Percentiles rank a stretch among this genome's conserved stretches.
Conservation (phyloP, 345 rosid genomes). For the Clarkia xantiana region DNA sequence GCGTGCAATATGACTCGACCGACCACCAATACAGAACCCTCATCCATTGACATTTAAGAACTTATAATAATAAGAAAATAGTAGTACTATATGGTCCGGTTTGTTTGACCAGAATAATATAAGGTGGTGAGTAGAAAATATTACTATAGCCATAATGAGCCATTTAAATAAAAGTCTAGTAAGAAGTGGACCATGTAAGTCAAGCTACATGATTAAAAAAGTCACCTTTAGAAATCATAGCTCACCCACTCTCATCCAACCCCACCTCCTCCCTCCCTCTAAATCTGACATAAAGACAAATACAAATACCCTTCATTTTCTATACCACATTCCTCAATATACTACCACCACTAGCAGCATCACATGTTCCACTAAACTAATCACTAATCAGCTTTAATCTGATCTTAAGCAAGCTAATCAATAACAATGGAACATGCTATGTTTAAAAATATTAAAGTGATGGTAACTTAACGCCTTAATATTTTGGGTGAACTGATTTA, state of each 20-base stretch:
- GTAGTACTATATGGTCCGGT: conserved; percentile 10
- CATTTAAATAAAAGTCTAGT: conserved; percentile 13
- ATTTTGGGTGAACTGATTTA: background rate
- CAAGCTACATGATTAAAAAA: conserved; percentile 30
- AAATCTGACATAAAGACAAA: conserved; percentile 26
- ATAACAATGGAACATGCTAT: background rate
- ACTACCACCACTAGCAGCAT: background rate
- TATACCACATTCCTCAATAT: background rate
- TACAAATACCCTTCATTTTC: background rate
- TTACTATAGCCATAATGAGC: conserved; percentile 3
- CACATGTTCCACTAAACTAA: background rate
- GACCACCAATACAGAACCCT: no score
- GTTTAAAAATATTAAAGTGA: background rate
- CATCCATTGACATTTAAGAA: conserved; percentile 32
- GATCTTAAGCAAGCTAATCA: background rate
- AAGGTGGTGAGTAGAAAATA: no score
- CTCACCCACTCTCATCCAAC: conserved; percentile 20
- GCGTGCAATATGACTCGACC: conserved; percentile 36
- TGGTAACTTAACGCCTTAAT: background rate
- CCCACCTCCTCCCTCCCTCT: conserved; percentile 17
- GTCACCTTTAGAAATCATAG: conserved; percentile 20
- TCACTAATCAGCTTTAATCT: background rate
- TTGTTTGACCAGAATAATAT: conserved; percentile 38
- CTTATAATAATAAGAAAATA: conserved; percentile 12
- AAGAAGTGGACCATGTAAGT: conserved; percentile 17